Conservation (phyloP, 257 asterid genomes). For the Przewalskia tangutica region DNA sequence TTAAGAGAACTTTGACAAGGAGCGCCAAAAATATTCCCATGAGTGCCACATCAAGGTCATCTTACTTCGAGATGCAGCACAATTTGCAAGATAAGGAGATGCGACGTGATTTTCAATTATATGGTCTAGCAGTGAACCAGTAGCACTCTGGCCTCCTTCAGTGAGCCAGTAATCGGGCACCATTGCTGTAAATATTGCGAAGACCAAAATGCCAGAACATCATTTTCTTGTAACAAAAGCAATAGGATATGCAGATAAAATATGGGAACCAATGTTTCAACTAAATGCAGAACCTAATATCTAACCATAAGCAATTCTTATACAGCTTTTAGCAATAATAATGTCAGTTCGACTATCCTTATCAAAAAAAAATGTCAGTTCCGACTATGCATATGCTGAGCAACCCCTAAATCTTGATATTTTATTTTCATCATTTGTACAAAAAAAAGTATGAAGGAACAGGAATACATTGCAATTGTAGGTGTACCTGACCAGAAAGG, state of each 20-base stretch:
- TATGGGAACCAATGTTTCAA: not conserved
- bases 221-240: not conserved
- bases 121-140: constrained; percentile 81
- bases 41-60: not conserved
- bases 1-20: not conserved
- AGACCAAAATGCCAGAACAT: constrained; percentile 1
- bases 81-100: constrained; percentile 66
- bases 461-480: not conserved
- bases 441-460: not conserved
- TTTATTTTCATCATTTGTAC: not conserved
- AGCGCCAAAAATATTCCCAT: not conserved
- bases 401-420: not conserved
- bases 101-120: constrained; percentile 78
- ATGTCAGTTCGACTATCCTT: not conserved
- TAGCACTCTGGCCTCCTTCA: constrained; percentile 99
- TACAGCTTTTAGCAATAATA: not conserved
- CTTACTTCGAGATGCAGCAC: constrained; percentile 88
- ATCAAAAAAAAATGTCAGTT: not conserved
- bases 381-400: not conserved
- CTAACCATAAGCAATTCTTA: not conserved
- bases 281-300: constrained; percentile 1
- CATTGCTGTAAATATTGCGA: constrained; percentile 52
- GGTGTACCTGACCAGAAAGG: constrained; percentile 96
- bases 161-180: constrained; percentile 98
- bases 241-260: not conserved